phyloP scores from a whole-genome alignment of 1,284 basidiomycete genomes.

The Cerioporus squamosus region DNA sequence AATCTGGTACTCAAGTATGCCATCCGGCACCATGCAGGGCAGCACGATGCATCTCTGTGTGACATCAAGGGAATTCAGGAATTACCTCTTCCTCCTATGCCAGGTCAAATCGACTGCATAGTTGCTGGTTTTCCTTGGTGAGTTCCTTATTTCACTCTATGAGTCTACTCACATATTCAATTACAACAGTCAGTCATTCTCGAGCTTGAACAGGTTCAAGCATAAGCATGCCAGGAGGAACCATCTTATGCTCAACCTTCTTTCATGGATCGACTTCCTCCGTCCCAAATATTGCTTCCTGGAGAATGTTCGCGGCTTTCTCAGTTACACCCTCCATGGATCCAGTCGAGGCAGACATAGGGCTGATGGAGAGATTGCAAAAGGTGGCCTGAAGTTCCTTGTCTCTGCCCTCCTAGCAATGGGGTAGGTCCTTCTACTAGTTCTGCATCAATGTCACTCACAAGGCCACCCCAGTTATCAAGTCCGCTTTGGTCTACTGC shows the following conservation, averaged over 20 bases:
- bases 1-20: slow-evolving; percentile 62
- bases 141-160: slow-evolving; percentile 11
- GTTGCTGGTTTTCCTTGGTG: slow-evolving; percentile 78
- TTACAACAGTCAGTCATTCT: slow-evolving; percentile 41
- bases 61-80: slow-evolving; percentile 32
- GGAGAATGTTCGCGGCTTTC: slow-evolving; percentile 77
- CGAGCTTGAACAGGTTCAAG: slow-evolving; percentile 42
- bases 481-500: slow-evolving; percentile 61
- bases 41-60: slow-evolving; percentile 42
- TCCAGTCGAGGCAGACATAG: slow-evolving; percentile 48
- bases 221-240: slow-evolving; percentile 40
- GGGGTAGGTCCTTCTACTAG: slow-evolving; percentile 47
- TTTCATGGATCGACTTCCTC: slow-evolving; percentile 69
- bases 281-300: slow-evolving; percentile 65
- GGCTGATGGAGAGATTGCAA: slow-evolving; percentile 62
- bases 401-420: slow-evolving; percentile 60
- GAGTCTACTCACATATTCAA: neutral
- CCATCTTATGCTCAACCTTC: slow-evolving; percentile 58
- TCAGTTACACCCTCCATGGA: slow-evolving; percentile 57
- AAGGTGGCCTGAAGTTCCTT: slow-evolving; percentile 73
- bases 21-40: slow-evolving; percentile 49
- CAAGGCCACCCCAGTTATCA: slow-evolving; percentile 58
- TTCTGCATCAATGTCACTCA: neutral
- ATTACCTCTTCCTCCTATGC: slow-evolving; percentile 48
- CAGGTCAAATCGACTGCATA: slow-evolving; percentile 61